Conservation (phyloP, 345 rosid genomes). For the Populus alba region DNA sequence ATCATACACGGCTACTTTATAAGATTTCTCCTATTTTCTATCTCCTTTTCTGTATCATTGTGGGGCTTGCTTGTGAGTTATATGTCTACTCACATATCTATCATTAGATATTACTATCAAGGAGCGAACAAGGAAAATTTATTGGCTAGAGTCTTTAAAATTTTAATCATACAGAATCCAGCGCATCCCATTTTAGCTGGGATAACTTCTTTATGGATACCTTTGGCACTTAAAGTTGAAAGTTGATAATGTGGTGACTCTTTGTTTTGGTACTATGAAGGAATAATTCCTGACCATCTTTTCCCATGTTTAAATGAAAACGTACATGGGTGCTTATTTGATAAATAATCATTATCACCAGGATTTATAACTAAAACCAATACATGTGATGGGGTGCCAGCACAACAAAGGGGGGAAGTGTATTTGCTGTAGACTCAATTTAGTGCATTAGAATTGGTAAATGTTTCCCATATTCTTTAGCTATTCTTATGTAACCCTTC, state of each 20-base stretch:
- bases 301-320: neutral
- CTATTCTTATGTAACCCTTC: neutral
- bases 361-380: constrained; percentile 11
- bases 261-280: neutral
- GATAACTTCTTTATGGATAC: neutral
- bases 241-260: neutral
- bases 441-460: constrained; percentile 16
- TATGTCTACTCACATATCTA: neutral
- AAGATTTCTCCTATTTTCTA: neutral
- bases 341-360: constrained; percentile 5
- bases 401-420: constrained; percentile 15
- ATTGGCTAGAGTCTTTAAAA: neutral
- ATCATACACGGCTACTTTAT: neutral
- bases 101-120: neutral
- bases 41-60: neutral
- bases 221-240: neutral
- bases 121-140: neutral
- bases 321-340: neutral
- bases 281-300: neutral
- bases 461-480: neutral
- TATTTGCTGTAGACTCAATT: constrained; percentile 8
- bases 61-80: neutral
- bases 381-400: constrained; percentile 20
- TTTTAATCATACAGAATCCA: neutral
- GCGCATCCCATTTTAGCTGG: neutral